Evolutionary conservation across 2,329 filamentous ascomycete genomes (phyloP).

Genomic region (Diplodia corticola): DNA sequence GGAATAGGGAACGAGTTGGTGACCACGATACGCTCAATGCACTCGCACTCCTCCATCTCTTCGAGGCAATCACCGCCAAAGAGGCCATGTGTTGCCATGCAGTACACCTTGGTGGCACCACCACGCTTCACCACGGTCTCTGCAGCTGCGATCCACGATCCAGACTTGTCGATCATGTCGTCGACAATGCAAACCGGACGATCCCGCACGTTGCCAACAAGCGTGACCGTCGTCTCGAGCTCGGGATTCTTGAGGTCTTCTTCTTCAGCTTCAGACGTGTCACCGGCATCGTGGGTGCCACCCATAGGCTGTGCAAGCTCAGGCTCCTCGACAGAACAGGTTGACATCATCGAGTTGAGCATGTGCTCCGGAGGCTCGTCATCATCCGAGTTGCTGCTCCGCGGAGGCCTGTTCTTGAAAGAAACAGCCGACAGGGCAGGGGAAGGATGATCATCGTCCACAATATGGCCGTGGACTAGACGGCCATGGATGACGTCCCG

Average conservation of each 20-base stretch:
- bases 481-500: slow-evolving; percentile 89
- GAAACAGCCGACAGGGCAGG: slow-evolving; percentile 66
- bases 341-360: slow-evolving; percentile 79
- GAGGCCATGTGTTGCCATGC: slow-evolving; percentile 93
- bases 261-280: slow-evolving; percentile 87
- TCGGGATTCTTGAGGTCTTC: slow-evolving; percentile 78
- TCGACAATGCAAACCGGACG: slow-evolving; percentile 92
- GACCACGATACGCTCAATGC: slow-evolving; percentile 90
- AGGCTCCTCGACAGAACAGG: slow-evolving; percentile 58
- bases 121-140: slow-evolving; percentile 95
- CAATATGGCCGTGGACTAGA: slow-evolving; percentile 89
- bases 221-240: slow-evolving; percentile 90
- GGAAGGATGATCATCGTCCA: slow-evolving; percentile 89
- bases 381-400: slow-evolving; percentile 49
- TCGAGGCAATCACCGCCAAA: slow-evolving; percentile 88
- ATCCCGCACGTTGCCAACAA: slow-evolving; percentile 92
- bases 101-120: slow-evolving; percentile 89
- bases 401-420: slow-evolving; percentile 48
- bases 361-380: slow-evolving; percentile 71
- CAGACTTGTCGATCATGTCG: slow-evolving; percentile 98
- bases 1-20: slow-evolving; percentile 96
- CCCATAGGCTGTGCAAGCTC: slow-evolving; percentile 68
- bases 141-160: slow-evolving; percentile 94
- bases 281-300: slow-evolving; percentile 80
- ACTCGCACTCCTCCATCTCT: slow-evolving; percentile 87